Base-by-base conservation (phyloP, 2,329 filamentous ascomycete species). In the Cordyceps tenuipes region DNA sequence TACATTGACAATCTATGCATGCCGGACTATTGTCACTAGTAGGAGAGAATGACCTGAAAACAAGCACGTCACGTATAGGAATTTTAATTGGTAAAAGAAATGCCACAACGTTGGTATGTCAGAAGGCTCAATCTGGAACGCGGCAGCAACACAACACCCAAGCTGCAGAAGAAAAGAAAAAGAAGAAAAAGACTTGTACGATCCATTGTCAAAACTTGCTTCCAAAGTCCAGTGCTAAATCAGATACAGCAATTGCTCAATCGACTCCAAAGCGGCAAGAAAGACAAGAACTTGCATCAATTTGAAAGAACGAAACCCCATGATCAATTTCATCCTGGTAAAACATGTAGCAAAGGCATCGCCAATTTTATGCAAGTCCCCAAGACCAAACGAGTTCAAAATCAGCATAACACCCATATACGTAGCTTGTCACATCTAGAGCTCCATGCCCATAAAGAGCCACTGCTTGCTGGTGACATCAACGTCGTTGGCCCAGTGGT, bases 401-500 rank as follows among this genome's bases (percentile, higher is more conserved):
- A 36, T 29, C 21, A 52, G 23, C 4, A 50, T n/a, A 62, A 15
- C 5, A 21, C 23, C 52, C 43, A 43, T 8, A 26, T 29, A 29
- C 29, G 29, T 29, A 21, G 34, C 52, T 54, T 19, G 17, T n/a
- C 19, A 39, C 41, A 21, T 57, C 62, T 81, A 96, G 61, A 93
- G 77, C 72, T 96, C 91, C 85, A 96, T 94, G 64, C 86, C 86
- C 79, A 96, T 84, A 71, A 95, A 91, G 62, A 96, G 73, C 92
- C 92, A 97, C 68, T 80, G 80, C 57, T 85, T 77, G 75, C 91
- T 96, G 55, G 88, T 85, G 57, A 87, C 81, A 64, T 89, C 83
- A 59, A 81, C 71, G 44, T 79, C 78, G 50, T 79, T 76, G 17
- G 83, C 82, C 87, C 91, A 96, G 66, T 84, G 82, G 66, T 91